Base-by-base conservation (phyloP, 1,284 basidiomycete genomes). In the Ustilago cynodontis region DNA sequence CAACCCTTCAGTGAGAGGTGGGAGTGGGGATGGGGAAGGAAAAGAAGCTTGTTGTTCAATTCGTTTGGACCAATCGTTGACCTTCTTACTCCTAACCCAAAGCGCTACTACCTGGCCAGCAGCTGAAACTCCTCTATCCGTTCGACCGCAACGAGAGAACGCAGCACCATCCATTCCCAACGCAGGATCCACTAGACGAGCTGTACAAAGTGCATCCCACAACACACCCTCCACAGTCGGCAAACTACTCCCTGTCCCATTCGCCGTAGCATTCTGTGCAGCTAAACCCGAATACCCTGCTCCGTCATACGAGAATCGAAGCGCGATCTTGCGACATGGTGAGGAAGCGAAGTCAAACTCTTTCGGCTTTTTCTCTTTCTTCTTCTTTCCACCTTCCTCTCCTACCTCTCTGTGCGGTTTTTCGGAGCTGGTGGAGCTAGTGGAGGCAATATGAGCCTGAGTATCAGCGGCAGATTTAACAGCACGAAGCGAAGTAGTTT, bases 81-180 rank as follows among this genome's bases (percentile, higher is more conserved):
- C 64, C 45, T 75, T 78, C 51, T 67, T 68, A 54, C 82, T 84
- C 13, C 84, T 55, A 1, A 84, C 74, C 93, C 93, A 96, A 1
- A 99, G 88, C 59, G 93, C 94, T 45, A 98, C 89, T 37, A 99
- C 95, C 86, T 99, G 96, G 1, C 94, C 95, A 7, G 93, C 93
- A 45, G 93, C 94, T 83, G 93, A 95, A 55, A 99, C 96, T 0
- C 97, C 96, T 39, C 92, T 89, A 88, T 99, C 96, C 26, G 96
- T 99, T 78, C 97, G 87, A 13, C 96, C 96, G 86, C 96, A 98
- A 67, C 91, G 89, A 81, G 93, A 92, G 91, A 94, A 99, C 26
- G 90, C 93, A 82, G 94, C 95, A 0, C 92, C 85, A 5, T 81
- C 78, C 79, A 81, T 82, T 13, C 81, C 80, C 31, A 73, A 37